These are phyloP conservation scores for Metarhizium rileyi DNA, from an alignment of 2,329 filamentous ascomycete genomes.

Conservation along the genomic window DNA sequence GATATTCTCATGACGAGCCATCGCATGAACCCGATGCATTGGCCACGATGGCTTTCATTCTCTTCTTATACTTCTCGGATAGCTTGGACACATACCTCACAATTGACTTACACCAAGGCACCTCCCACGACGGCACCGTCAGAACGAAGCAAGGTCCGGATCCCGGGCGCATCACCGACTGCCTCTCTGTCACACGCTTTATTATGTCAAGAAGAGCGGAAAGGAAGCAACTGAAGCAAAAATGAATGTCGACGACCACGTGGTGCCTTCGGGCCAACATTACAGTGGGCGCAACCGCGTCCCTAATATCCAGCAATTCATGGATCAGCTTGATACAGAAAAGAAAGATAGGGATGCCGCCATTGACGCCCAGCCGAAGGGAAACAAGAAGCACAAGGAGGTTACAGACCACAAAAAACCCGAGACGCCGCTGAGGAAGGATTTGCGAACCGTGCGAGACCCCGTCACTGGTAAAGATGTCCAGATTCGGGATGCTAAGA, in stretches of 20 bases:
- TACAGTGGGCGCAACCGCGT: constrained; percentile 80
- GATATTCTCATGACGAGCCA: neutral
- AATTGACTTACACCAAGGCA: too few species aligned
- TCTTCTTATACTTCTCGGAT: too few species aligned
- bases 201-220: neutral
- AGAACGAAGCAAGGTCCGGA: neutral
- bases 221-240: neutral
- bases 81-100: too few species aligned
- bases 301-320: constrained; percentile 78
- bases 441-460: constrained; percentile 69
- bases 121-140: too few species aligned
- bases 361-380: constrained; percentile 50
- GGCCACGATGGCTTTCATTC: too few species aligned
- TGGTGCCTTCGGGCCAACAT: constrained; percentile 47
- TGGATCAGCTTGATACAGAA: constrained; percentile 66
- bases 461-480: constrained; percentile 82
- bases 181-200: neutral
- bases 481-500: constrained; percentile 71
- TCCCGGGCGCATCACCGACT: neutral
- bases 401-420: constrained; percentile 34
- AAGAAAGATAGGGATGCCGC: constrained; percentile 66
- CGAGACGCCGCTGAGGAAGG: constrained; percentile 25
- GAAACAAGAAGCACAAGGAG: constrained; percentile 25
- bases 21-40: too few species aligned
- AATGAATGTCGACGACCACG: constrained; percentile 31